Base-by-base conservation (phyloP, 352 stramenopile species). In the Globisporangium perplexum region DNA sequence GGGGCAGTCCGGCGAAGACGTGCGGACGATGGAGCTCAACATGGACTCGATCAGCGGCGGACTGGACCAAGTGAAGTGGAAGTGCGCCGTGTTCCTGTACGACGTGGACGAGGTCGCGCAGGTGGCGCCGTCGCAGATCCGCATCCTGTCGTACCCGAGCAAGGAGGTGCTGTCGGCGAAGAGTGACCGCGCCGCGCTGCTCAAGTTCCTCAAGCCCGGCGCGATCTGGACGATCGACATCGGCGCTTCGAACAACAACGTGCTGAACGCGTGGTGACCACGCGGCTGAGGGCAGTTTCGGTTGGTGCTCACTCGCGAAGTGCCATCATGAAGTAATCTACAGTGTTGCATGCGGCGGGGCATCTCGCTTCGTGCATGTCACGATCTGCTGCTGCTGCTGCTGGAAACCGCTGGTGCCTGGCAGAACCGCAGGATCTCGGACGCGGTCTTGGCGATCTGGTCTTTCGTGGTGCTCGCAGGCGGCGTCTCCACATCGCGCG, bases 61-160 rank as follows among this genome's bases (percentile, higher is more conserved):
- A 8, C 69, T 93, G 22, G 83, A 93, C 59, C 74, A 93, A 66
- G 77, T 91, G 31, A 93, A 93, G 60, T 93, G 83, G 83, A 88
- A 88, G 48, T 93, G 83, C 38, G 83, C 83, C 11, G 66, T 86
- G 45, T 93, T 90, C 53, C 46, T 93, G 39, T 93, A 90, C 53
- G 83, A 93, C 41, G 69, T 84, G 12, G 83, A 93, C 26, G 83
- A 91, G 59, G 83, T 93, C 17, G 61, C 83, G 1, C 77, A 87
- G 30, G 68, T 91, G 6, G 83, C 83, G 4, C 83, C 83, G 33
- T 83, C 83, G 1, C 83, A 93, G 62, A 93, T 91, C 62, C 72
- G 70, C n/a, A 80, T 93, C 43, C 53, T 88, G 15, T 65, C 76
- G 52, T 89, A 90, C 65, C 80, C 81, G 8, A 71, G 78, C 38